A percentile compares a stretch with the other conserved stretches of the same genome.
Evolutionary conservation across 2,329 filamentous ascomycete species (phyloP).

Genomic region (Simplicillium sp.): DNA sequence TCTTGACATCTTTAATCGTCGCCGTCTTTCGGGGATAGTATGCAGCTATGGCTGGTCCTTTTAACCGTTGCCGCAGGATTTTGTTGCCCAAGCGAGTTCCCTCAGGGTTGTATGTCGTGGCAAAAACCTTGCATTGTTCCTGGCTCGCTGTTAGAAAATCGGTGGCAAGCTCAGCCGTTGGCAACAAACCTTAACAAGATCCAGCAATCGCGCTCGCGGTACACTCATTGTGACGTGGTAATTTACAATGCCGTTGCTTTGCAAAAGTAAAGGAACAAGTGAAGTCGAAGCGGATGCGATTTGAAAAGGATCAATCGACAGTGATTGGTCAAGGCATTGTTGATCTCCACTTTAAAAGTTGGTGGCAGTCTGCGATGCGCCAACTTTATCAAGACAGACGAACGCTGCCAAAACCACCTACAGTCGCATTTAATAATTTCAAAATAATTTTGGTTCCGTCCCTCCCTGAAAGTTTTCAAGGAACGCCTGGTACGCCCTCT

Average conservation of each 20-base stretch:
- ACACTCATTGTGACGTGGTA: constrained; percentile 46
- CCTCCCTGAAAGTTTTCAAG: no score
- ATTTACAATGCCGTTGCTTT: constrained; percentile 7
- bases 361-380: no score
- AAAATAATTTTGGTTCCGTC: no score
- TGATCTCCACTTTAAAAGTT: no score
- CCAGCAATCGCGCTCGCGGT: constrained; percentile 51
- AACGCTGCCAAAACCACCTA: no score
- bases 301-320: not conserved
- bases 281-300: not conserved
- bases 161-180: not conserved
- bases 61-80: constrained; percentile 78
- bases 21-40: constrained; percentile 79
- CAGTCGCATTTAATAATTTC: no score
- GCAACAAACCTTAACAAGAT: constrained; percentile 65
- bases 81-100: constrained; percentile 80
- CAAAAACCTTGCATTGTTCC: constrained; percentile 89
- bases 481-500: no score
- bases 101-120: constrained; percentile 81
- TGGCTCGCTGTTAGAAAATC: constrained; percentile 27
- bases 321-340: no score
- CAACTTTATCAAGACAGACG: no score
- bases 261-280: not conserved
- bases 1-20: constrained; percentile 64
- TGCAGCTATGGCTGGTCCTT: constrained; percentile 69